These are phyloP conservation scores for Gastrolobium villosum DNA, from an alignment of 306 rosid species.

Conservation along the genomic window DNA sequence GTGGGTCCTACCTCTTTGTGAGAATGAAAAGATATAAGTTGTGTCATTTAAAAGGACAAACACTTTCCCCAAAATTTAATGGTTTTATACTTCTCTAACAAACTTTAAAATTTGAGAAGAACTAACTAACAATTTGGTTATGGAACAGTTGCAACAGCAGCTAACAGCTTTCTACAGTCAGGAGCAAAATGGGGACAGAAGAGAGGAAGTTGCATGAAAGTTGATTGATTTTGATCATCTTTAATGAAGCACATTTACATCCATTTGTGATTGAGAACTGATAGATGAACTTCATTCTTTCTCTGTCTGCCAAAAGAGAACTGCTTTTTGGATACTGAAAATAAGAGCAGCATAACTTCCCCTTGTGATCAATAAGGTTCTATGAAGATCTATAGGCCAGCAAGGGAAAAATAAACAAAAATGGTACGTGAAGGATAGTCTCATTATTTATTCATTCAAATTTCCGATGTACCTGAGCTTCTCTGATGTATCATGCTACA, in stretches of 20 bases:
- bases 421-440: not conserved
- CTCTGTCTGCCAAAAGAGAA: constrained; percentile 45
- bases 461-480: constrained; percentile 29
- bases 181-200: constrained; percentile 65
- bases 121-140: constrained; percentile 18
- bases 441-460: constrained; percentile 5
- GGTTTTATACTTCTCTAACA: no score
- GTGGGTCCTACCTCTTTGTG: no score
- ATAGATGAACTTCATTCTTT: constrained; percentile 49
- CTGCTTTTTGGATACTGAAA: constrained; percentile 44
- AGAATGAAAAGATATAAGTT: no score
- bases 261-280: constrained; percentile 56
- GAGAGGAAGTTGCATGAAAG: constrained; percentile 63
- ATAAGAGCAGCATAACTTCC: constrained; percentile 43
- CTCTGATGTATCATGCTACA: constrained; percentile 42
- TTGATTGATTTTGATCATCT: constrained; percentile 41
- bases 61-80: no score
- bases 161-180: constrained; percentile 54
- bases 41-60: no score
- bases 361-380: constrained; percentile 41
- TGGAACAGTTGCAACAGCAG: constrained; percentile 79
- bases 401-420: constrained; percentile 38
- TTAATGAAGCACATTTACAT: constrained; percentile 52
- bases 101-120: constrained; percentile 30
- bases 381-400: not conserved